These are phyloP conservation scores for Dothidotthia symphoricarpi DNA, from an alignment of 2,329 filamentous ascomycete genomes.

Conservation along the genomic window DNA sequence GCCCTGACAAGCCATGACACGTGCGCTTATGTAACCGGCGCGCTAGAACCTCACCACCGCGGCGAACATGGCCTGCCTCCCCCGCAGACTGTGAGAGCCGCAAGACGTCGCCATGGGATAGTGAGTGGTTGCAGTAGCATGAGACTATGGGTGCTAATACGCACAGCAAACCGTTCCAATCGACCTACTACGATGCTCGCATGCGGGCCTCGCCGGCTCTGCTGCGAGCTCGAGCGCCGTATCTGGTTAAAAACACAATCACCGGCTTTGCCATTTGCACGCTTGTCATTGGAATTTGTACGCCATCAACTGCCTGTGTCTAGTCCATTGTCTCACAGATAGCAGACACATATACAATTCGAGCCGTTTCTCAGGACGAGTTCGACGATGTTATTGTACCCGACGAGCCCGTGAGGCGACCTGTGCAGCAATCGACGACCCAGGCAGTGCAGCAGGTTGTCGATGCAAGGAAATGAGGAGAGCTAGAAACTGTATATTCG, in stretches of 20 bases:
- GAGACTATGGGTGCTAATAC: slow-evolving; percentile 10
- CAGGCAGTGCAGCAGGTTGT: slow-evolving; percentile 33
- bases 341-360: slow-evolving; percentile 69
- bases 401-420: slow-evolving; percentile 60
- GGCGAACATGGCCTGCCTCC: slow-evolving; percentile 14
- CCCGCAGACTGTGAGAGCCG: slow-evolving; percentile 19
- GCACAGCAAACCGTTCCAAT: slow-evolving; percentile 52
- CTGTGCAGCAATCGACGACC: slow-evolving; percentile 29
- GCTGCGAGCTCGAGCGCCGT: slow-evolving; percentile 86
- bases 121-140: slow-evolving; percentile 19
- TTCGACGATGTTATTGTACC: slow-evolving; percentile 95
- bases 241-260: slow-evolving; percentile 82
- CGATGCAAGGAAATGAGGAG: slow-evolving; percentile 26
- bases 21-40: slow-evolving; percentile 6
- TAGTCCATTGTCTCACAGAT: slow-evolving; percentile 10
- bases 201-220: slow-evolving; percentile 85
- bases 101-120: slow-evolving; percentile 35
- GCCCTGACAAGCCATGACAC: slow-evolving; percentile 4
- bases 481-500: slow-evolving; percentile 19
- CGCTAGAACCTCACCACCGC: slow-evolving; percentile 21
- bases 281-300: slow-evolving; percentile 86
- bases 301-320: not conserved
- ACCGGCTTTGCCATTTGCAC: slow-evolving; percentile 73
- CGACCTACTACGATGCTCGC: slow-evolving; percentile 88
- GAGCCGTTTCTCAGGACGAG: slow-evolving; percentile 89